Conservation (phyloP, 208 protist genomes). For the Naegleria gruberi region DNA sequence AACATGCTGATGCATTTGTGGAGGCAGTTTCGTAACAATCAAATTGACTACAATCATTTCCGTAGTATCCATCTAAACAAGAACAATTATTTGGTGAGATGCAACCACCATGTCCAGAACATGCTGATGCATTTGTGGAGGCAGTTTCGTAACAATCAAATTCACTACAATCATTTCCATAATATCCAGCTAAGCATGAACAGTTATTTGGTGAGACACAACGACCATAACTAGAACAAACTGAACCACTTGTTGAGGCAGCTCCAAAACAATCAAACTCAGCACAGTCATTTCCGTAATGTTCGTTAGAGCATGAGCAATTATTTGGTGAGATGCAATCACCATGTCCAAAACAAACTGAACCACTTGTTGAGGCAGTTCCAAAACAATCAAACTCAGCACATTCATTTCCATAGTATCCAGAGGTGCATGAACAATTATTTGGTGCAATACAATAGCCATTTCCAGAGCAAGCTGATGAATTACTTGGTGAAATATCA, state of each 20-base stretch:
- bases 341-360: background rate
- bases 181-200: background rate
- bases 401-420: background rate
- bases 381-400: background rate
- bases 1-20: too few species aligned
- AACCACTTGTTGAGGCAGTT: background rate
- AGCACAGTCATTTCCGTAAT: too few species aligned
- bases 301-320: background rate
- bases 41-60: too few species aligned
- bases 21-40: too few species aligned
- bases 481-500: background rate
- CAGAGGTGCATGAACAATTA: background rate
- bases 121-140: background rate
- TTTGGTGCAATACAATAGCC: background rate
- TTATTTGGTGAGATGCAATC: background rate
- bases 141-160: background rate
- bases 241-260: too few species aligned
- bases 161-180: background rate
- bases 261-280: too few species aligned
- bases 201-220: too few species aligned
- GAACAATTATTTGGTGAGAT: background rate
- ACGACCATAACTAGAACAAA: too few species aligned
- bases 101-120: background rate
- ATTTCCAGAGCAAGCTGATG: background rate
- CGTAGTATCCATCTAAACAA: background rate